Evolutionary conservation across 2,329 filamentous ascomycete species (phyloP), one percentile per base, ranked within the genome.

Genomic region (Laburnicola sp.): DNA sequence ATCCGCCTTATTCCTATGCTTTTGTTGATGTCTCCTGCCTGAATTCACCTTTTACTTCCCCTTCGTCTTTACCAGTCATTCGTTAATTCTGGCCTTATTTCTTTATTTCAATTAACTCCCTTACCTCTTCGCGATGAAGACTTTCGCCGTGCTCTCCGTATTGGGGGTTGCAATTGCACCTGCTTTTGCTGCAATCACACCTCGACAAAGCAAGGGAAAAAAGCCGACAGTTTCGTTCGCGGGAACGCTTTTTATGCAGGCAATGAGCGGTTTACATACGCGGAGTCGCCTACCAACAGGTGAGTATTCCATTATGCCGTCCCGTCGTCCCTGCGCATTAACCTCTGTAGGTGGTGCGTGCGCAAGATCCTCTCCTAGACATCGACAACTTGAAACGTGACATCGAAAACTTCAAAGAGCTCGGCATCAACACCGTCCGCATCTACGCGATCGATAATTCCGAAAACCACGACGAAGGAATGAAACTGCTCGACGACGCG

Each of bases 391-490:
- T 92, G 81, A 80, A 82, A 71, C 87, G 91, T 58, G 91, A 95
- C 70, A 87, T 96, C 60, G 75, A 78, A 46, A 81, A 89, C 72
- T 96, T 96, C 83, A 83, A 89, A 78, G 82, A 91, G 58, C 80
- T 97, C 46, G 91, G 91, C 31, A 80, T 96, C 76, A 97, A 97
- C 80, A 91, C 91, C 21, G 81, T 97, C 69, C 91, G 92, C 74
- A 87, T 96, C 58, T 97, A 96, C 81, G 90, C 88, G 6, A 86
- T 95, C 61, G 92, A 97, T 79, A 96, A 96, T 82, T 87, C 86
- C 43, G 76, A 81, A 66, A 78, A 87, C 73, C 92, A 97, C 76
- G 86, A 92, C 63, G 82, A 86, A 58, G 96, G 91, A 77, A 97
- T 97, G 91, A 78, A 82, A 56, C 80, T 84, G 47, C 82, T 96